These are phyloP conservation scores for Phytopythium vexans DNA, from an alignment of 352 stramenopile genomes.

Conservation along the genomic window DNA sequence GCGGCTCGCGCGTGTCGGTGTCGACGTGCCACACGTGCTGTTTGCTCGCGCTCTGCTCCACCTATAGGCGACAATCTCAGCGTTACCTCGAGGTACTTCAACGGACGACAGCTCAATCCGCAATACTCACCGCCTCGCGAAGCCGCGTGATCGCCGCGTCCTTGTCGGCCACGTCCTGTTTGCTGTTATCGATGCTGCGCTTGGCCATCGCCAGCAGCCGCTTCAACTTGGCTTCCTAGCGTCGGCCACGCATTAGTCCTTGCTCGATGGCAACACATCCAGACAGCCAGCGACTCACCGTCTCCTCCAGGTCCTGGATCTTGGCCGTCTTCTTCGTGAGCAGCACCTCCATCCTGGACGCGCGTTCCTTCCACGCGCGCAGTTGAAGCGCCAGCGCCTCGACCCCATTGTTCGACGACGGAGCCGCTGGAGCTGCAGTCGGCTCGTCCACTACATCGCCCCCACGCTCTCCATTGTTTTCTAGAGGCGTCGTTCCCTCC, in stretches of 20 bases:
- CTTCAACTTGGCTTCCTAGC: slow-evolving; percentile 78
- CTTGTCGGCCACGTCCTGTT: slow-evolving; percentile 73
- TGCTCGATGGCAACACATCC: background rate
- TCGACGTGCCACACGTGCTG: slow-evolving; percentile 52
- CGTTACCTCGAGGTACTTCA: background rate
- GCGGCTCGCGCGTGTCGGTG: slow-evolving; percentile 47
- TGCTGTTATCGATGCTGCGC: slow-evolving; percentile 88
- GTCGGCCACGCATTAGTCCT: background rate
- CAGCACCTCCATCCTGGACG: slow-evolving; percentile 53
- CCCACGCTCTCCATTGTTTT: no score
- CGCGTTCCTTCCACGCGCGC: slow-evolving; percentile 57
- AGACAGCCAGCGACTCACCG: slow-evolving; percentile 20
- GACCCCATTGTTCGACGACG: slow-evolving; percentile 7
- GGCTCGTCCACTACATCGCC: no score
- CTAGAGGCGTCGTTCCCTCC: no score
- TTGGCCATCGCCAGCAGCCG: slow-evolving; percentile 84
- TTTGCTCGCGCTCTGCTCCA: slow-evolving; percentile 26
- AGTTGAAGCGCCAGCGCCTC: slow-evolving; percentile 35
- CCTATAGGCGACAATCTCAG: slow-evolving; percentile 5
- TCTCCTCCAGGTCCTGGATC: slow-evolving; percentile 78
- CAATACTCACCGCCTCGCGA: slow-evolving; percentile 29
- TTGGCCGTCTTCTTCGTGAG: slow-evolving; percentile 67
- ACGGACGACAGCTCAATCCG: background rate
- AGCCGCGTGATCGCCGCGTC: slow-evolving; percentile 48
- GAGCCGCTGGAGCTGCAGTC: no score